Percentiles rank a stretch among this genome's conserved stretches.
These are phyloP conservation scores for Massospora cicadina DNA, from an alignment of 371 early-diverging fungal species.

Conservation along the genomic window DNA sequence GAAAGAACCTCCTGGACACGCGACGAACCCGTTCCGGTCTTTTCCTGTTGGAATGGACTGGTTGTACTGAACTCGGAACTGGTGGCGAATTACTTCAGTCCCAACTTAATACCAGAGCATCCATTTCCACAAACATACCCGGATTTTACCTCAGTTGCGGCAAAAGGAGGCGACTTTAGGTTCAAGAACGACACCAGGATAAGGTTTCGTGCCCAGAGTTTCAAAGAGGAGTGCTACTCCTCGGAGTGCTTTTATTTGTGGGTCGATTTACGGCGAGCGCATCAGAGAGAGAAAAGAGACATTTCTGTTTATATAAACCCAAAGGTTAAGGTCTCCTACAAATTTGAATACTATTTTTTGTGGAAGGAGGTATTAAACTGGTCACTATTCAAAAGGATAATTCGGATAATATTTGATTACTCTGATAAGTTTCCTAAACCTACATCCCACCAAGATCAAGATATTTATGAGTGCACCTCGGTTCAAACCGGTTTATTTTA, in stretches of 20 bases:
- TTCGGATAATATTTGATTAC: too few species aligned
- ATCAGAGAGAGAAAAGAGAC: not conserved
- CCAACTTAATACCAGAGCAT: not conserved
- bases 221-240: not conserved
- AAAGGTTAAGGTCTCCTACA: not conserved
- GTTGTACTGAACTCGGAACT: not conserved
- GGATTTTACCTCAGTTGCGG: too few species aligned
- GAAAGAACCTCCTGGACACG: not conserved
- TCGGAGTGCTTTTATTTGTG: constrained; percentile 4
- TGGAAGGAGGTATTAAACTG: constrained; percentile 7
- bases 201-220: not conserved
- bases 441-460: too few species aligned
- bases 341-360: not conserved
- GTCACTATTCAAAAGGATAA: too few species aligned
- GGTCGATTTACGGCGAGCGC: not conserved
- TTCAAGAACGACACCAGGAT: not conserved
- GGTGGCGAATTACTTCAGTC: not conserved
- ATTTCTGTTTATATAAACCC: not conserved
- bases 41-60: constrained; percentile 1
- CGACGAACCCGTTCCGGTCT: not conserved
- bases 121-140: too few species aligned
- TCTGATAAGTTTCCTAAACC: too few species aligned
- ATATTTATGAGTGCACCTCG: too few species aligned
- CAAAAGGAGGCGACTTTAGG: not conserved
- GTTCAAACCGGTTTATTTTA: too few species aligned